These are phyloP conservation scores for Coprinellus micaceus DNA, from an alignment of 768 basidiomycete genomes.

Conservation along the genomic window DNA sequence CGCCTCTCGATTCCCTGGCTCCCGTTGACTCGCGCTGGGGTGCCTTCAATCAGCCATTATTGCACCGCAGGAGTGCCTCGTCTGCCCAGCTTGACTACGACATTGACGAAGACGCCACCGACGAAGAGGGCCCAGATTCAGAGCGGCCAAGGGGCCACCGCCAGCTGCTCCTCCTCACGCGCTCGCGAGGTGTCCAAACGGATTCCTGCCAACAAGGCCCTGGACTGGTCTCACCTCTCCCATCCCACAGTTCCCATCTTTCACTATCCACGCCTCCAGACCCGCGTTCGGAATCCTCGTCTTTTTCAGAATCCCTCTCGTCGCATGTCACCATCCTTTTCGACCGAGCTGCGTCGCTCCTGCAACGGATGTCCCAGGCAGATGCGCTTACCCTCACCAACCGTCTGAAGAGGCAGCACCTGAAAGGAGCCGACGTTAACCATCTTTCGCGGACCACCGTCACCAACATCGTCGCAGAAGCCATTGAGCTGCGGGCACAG, in stretches of 20 bases:
- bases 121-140: conserved; percentile 26
- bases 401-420: conserved; percentile 85
- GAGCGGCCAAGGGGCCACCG: conserved; percentile 39
- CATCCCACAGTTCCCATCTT: conserved; percentile 36
- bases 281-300: conserved; percentile 72
- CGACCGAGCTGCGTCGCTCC: conserved; percentile 59
- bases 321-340: conserved; percentile 54
- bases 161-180: conserved; percentile 51
- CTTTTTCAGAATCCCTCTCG: conserved; percentile 52
- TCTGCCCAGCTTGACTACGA: conserved; percentile 40
- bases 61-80: conserved; percentile 22
- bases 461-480: conserved; percentile 67
- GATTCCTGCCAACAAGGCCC: conserved; percentile 32
- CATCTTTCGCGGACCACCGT: conserved; percentile 85
- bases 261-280: conserved; percentile 43
- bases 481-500: conserved; percentile 60
- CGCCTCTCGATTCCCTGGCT: conserved; percentile 34
- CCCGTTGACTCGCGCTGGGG: conserved; percentile 31
- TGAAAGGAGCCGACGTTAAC: conserved; percentile 79
- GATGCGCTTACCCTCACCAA: conserved; percentile 87
- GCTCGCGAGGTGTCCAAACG: conserved; percentile 68
- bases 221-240: conserved; percentile 29
- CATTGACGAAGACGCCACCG: conserved; percentile 36
- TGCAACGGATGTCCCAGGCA: conserved; percentile 58
- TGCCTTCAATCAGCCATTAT: conserved; percentile 19